Conservation (phyloP, 73 alveolate genomes). For the Paramecium sexaurelia region DNA sequence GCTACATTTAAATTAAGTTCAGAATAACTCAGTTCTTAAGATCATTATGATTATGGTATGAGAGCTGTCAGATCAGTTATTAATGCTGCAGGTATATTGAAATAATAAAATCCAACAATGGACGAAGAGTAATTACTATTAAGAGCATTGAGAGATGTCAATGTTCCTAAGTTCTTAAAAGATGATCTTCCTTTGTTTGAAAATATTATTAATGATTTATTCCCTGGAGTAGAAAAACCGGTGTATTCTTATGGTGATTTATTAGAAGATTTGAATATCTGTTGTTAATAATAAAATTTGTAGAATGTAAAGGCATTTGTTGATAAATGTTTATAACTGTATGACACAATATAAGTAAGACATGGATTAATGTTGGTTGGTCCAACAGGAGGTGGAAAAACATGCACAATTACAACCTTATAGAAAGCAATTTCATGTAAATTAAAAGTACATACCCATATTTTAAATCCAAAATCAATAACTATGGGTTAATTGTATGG, state of each 20-base stretch:
- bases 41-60: conserved; percentile 98
- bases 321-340: conserved; percentile 94
- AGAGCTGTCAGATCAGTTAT: conserved; percentile 96
- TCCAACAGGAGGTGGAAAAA: conserved; percentile 98
- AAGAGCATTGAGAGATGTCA: conserved; percentile 98
- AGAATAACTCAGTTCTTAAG: conserved; percentile 93
- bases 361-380: conserved; percentile 99
- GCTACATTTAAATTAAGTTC: conserved; percentile 91
- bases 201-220: conserved; percentile 97
- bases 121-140: conserved; percentile 95
- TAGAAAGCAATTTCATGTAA: conserved; percentile 86
- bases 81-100: conserved; percentile 93
- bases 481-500: conserved; percentile 99
- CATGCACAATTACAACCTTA: conserved; percentile 87
- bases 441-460: conserved; percentile 85
- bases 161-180: conserved; percentile 98
- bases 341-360: conserved; percentile 96
- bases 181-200: conserved; percentile 99
- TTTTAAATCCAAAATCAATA: conserved; percentile 97
- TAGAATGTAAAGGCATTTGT: conserved; percentile 95
- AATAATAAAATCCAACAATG: conserved; percentile 89
- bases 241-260: conserved; percentile 89
- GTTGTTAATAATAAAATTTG: conserved; percentile 86
- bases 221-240: conserved; percentile 98
- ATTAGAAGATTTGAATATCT: conserved; percentile 71